phyloP scores from a whole-genome alignment of 2,329 filamentous ascomycete genomes.

The Stromatinia cepivora region DNA sequence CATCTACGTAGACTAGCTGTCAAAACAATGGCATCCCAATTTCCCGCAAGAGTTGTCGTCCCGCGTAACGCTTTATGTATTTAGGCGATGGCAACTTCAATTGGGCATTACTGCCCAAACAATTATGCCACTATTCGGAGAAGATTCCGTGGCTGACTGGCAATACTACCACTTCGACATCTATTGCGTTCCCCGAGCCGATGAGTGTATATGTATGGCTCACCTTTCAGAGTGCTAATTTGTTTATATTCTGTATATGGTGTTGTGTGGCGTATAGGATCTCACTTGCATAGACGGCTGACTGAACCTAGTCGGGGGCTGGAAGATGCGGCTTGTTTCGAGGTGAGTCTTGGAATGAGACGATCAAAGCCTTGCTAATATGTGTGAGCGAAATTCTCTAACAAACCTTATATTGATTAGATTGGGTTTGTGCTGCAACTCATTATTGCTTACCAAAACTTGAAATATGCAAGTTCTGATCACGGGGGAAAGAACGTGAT shows the following conservation, averaged over 20 bases:
- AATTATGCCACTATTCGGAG: neutral
- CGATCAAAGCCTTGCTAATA: neutral
- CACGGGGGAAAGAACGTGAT: conserved; percentile 2
- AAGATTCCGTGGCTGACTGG: neutral
- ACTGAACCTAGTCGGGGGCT: neutral
- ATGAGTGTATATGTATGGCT: neutral
- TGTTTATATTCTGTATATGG: neutral
- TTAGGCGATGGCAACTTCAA: neutral
- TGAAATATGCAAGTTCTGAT: neutral
- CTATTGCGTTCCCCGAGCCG: neutral
- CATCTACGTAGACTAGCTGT: neutral
- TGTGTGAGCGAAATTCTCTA: neutral
- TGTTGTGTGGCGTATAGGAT: conserved; percentile 5
- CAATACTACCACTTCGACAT: neutral
- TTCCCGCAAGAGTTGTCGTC: neutral
- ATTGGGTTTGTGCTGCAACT: neutral
- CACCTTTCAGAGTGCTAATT: neutral
- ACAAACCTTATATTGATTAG: neutral
- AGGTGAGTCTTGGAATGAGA: neutral
- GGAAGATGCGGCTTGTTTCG: neutral
- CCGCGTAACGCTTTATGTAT: neutral
- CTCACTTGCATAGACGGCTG: conserved; percentile 22
- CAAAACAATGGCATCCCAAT: neutral
- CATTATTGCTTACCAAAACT: neutral
- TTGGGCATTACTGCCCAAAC: neutral